Evolutionary conservation across 768 basidiomycete species (phyloP), one percentile per base, ranked within the genome.

Genomic region (Hysterangium stoloniferum): DNA sequence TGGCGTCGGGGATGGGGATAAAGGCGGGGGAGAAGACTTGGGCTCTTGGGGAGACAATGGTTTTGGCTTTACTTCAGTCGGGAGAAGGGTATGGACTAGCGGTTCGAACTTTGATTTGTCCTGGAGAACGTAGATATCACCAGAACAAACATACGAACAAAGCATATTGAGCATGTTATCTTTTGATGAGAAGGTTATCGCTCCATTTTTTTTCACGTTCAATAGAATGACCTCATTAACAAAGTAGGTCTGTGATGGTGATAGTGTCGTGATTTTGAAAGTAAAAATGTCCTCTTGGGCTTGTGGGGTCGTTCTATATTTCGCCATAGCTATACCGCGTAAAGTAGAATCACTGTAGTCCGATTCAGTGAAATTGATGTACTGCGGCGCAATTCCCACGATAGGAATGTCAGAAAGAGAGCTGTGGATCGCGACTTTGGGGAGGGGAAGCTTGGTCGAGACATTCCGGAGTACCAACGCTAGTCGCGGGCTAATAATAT

Each of bases 401-500:
- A 25, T 68, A 55, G 29, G 60, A 62, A 44, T 68, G n/a, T n/a
- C n/a, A n/a, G n/a, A n/a, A n/a, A n/a, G n/a, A n/a, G n/a, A n/a
- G n/a, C n/a, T n/a, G n/a, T n/a, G n/a, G n/a, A n/a, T n/a, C n/a
- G n/a, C n/a, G n/a, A n/a, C n/a, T n/a, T n/a, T n/a, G n/a, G n/a
- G n/a, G n/a, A n/a, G n/a, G n/a, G n/a, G n/a, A n/a, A n/a, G n/a
- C n/a, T n/a, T n/a, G n/a, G n/a, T n/a, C n/a, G n/a, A n/a, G n/a
- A n/a, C n/a, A n/a, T n/a, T n/a, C n/a, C n/a, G n/a, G n/a, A n/a
- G n/a, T n/a, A n/a, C n/a, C n/a, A n/a, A n/a, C n/a, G n/a, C n/a
- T n/a, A n/a, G 53, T 25, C 60, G 61, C 32, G 69, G 68, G 59
- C 66, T 67, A 57, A 71, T 48, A 44, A 69, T 57, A 51, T 63